Evolutionary conservation across 2,329 filamentous ascomycete species (phyloP), one percentile per base, ranked within the genome.

Genomic region (Phaeomoniella chlamydospora): DNA sequence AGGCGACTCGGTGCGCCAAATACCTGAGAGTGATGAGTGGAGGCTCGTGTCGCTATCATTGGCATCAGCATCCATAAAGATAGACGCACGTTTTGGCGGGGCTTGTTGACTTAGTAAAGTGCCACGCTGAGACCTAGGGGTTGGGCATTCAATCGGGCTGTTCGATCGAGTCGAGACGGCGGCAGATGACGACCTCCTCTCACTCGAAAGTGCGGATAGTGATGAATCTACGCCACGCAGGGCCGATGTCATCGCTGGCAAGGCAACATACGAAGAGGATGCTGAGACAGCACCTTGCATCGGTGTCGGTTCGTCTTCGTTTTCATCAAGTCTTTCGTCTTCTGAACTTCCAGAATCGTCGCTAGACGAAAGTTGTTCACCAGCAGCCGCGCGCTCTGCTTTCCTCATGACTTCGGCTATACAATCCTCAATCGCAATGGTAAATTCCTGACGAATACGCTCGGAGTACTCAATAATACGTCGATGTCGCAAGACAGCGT

Each of bases 381-480:
- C 88, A 31, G 83, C 77, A 32, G 85, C 85, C 45, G 94, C 88
- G 34, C 79, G 79, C 37, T 83, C 82, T 36, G 90, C 87, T 57
- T 96, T 94, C 44, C 74, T 74, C 58, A 96, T 72, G 5, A 90
- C 90, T 42, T 85, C 86, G 41, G 92, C 80, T 36, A 98, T 94
- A 53, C 90, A 98, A 48, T 94, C 85, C 50, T 96, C 85, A 2
- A 98, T 88, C 39, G 94, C 68, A 16, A 92, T 74, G 17, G 88
- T 81, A 49, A 94, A 93, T 50, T 98, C 90, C 33, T 94, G 72
- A 3, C 92, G 82, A 43, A 98, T 94, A 18, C 92, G 78, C 59
- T 98, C 90, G 0, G 87, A 79, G 53, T 98, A 98, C 55, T 98
- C 90, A 18, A 98, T 77, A 35, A 96, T 93, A 47, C 80, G 79